Conservation (phyloP, 1,139 yeast species). For the Zygosaccharomyces pseudobailii region DNA sequence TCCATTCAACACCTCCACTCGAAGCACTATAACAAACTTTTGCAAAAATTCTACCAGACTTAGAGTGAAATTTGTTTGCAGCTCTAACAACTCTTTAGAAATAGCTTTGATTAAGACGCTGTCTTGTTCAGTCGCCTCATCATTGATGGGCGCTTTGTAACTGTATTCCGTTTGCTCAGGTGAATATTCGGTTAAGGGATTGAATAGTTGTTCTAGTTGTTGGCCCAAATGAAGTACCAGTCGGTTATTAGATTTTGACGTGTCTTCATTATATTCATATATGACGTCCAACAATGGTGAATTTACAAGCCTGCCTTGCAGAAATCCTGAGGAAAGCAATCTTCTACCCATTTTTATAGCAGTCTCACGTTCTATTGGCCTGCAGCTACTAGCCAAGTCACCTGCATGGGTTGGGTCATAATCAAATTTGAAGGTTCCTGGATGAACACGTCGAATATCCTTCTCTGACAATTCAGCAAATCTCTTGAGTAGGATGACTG, state of each 20-base stretch:
- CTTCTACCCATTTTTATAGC: no score
- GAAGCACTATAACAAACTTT: constrained; percentile 70
- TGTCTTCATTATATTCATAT: constrained; percentile 49
- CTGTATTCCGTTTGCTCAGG: constrained; percentile 77
- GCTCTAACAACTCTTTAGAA: constrained; percentile 58
- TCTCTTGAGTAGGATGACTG: constrained; percentile 66
- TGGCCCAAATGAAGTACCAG: constrained; percentile 73
- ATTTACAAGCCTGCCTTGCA: constrained; percentile 50
- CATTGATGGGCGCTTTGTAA: constrained; percentile 43
- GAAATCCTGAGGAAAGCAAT: constrained; percentile 50
- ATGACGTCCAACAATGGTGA: constrained; percentile 69
- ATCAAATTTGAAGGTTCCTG: constrained; percentile 22
- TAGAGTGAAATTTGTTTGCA: constrained; percentile 72
- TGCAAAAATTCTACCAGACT: constrained; percentile 70
- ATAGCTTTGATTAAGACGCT: constrained; percentile 40
- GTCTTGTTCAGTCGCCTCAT: constrained; percentile 23
- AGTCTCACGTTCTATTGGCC: constrained; percentile 43
- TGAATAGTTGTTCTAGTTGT: constrained; percentile 82
- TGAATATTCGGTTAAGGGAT: constrained; percentile 83
- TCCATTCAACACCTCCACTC: constrained; percentile 62
- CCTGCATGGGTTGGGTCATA: constrained; percentile 40
- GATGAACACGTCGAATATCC: constrained; percentile 22
- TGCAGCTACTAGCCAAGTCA: constrained; percentile 83
- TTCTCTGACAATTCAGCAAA: constrained; percentile 48
- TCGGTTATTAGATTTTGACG: constrained; percentile 64